Base-by-base conservation (phyloP, 495 filamentous ascomycete species). In the Lepraria neglecta region DNA sequence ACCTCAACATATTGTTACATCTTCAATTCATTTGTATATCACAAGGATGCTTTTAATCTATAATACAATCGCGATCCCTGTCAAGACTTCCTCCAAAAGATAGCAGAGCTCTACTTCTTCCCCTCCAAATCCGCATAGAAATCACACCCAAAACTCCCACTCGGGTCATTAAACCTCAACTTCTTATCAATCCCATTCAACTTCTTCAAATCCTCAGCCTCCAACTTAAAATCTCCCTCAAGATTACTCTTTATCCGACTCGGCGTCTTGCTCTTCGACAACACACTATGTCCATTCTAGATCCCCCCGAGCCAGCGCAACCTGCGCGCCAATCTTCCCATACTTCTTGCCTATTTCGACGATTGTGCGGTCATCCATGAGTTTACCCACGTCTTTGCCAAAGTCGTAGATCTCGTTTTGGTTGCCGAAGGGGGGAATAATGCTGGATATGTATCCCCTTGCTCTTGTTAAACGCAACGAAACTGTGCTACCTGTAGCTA, bases 351-450 rank as follows among this genome's bases (percentile, higher is more conserved):
- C 86, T 58, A 89, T 78, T 45, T 83, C 77, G 14, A 74, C 74
- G 33, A 88, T 71, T 1, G 78, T 74, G 0, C 84, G 80, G 51
- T 88, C 84, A 9, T 88, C 78, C 60, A 86, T 82, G 19, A 87
- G 61, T 64, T 82, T 81, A 1, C 73, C 77, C 64, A 82, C 70
- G 27, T 77, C 72, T 56, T 75, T 71, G 12, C 73, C 78, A 3
- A 64, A 68, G 28, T 75, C 68, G 65, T 89, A 91, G 24, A 81
- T 74, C 52, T 78, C 73, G 66, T 89, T 89, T 69, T 83, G 82
- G 68, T 91, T 90, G 42, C 84, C 88, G 35, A 90, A 85, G 30
- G 85, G 24, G 84, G 6, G 80, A 84, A 69, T 87, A 88, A 38
- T 83, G 82, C 35, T 80, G 82, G 21, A 87, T 74, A 60, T 82